phyloP scores from a whole-genome alignment of 306 rosid species.

The Castanea mollissima region DNA sequence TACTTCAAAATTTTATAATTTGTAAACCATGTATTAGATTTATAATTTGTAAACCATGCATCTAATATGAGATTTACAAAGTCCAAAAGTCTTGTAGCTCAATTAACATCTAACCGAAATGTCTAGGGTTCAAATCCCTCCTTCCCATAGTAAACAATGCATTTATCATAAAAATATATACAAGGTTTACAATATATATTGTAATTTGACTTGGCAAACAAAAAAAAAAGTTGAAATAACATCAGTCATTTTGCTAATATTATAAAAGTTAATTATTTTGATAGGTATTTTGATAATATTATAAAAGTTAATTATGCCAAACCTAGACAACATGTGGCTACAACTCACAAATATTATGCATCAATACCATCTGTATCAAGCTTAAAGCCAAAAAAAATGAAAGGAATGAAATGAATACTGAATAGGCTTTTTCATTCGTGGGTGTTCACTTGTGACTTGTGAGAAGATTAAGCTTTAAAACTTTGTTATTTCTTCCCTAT shows the following conservation, averaged over 20 bases:
- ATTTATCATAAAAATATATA: too few species aligned
- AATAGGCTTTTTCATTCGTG: not conserved
- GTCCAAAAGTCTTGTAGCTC: not conserved
- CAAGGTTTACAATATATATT: not conserved
- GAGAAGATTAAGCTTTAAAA: not conserved
- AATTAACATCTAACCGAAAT: too few species aligned
- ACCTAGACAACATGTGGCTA: not conserved
- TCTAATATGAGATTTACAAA: not conserved
- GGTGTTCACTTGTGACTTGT: not conserved
- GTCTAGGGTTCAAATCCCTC: too few species aligned
- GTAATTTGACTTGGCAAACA: not conserved
- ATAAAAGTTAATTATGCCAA: not conserved
- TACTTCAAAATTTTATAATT: not conserved
- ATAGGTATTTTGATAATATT: not conserved
- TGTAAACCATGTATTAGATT: not conserved
- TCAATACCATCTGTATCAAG: not conserved
- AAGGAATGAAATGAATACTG: not conserved
- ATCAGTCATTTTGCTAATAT: not conserved
- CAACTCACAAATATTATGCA: not conserved
- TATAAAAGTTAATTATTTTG: not conserved
- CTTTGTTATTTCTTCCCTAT: not conserved
- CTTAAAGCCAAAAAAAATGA: not conserved
- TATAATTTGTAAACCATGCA: not conserved
- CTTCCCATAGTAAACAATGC: too few species aligned
- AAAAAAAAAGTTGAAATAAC: not conserved